Evolutionary conservation across 1,139 yeast species (phyloP).

Genomic region (Lodderomyces oxycetoniae): DNA sequence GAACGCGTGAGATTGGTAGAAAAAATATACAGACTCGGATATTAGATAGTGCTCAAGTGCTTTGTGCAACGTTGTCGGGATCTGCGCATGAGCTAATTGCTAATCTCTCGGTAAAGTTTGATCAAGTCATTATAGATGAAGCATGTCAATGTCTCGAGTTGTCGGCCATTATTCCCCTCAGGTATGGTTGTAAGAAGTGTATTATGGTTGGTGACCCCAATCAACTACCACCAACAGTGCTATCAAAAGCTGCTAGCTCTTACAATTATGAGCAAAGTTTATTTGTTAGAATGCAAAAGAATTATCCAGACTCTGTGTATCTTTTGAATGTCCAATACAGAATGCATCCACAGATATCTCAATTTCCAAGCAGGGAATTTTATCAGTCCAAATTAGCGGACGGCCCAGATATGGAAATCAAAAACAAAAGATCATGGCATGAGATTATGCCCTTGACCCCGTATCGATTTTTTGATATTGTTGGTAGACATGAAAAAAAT

Average conservation of each 20-base stretch:
- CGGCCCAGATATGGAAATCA: slow-evolving; percentile 63
- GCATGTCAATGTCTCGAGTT: slow-evolving; percentile 97
- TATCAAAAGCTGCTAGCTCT: slow-evolving; percentile 81
- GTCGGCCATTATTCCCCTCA: slow-evolving; percentile 84
- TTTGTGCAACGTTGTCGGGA: slow-evolving; percentile 91
- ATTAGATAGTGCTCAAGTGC: slow-evolving; percentile 73
- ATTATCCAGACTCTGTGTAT: slow-evolving; percentile 56
- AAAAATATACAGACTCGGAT: slow-evolving; percentile 70
- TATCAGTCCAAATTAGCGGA: slow-evolving; percentile 68
- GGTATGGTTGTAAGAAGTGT: slow-evolving; percentile 88
- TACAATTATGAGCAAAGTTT: slow-evolving; percentile 84
- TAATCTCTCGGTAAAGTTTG: slow-evolving; percentile 70
- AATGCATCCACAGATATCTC: slow-evolving; percentile 92
- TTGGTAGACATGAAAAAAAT: slow-evolving; percentile 59
- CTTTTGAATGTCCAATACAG: slow-evolving; percentile 93
- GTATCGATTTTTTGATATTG: slow-evolving; percentile 72
- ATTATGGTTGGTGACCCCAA: slow-evolving; percentile 99
- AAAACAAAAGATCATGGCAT: slow-evolving; percentile 78
- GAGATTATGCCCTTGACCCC: slow-evolving; percentile 51
- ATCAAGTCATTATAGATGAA: slow-evolving; percentile 94
- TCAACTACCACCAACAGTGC: slow-evolving; percentile 97
- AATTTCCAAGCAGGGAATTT: slow-evolving; percentile 81
- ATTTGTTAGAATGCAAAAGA: slow-evolving; percentile 88
- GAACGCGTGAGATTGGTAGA: slow-evolving; percentile 76
- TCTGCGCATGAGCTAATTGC: slow-evolving; percentile 88